phyloP scores from a whole-genome alignment of 306 rosid genomes.

The Ziziphus jujuba region DNA sequence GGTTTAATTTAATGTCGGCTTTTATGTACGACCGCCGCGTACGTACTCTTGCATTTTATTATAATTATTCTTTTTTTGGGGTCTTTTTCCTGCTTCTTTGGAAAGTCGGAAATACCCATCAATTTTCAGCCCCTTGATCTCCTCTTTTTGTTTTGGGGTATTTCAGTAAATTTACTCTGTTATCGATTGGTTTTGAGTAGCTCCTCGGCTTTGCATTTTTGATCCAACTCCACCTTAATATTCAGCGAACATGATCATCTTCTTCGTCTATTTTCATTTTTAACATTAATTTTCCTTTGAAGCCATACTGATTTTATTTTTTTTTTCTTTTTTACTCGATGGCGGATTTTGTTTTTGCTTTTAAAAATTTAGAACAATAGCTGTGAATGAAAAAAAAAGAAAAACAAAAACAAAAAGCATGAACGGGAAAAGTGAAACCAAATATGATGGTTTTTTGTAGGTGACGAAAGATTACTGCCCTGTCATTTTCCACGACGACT shows the following conservation, averaged over 20 bases:
- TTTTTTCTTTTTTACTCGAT: background rate
- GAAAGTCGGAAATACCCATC: slow-evolving; percentile 1
- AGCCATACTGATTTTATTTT: background rate
- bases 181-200: background rate
- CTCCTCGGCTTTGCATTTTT: background rate
- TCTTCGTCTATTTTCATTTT: background rate
- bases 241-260: background rate
- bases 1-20: background rate
- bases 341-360: background rate
- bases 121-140: background rate
- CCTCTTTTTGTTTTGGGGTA: slow-evolving; percentile 4
- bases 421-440: slow-evolving; percentile 19
- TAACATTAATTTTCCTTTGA: background rate
- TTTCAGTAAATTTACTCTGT: slow-evolving; percentile 7
- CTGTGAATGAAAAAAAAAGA: slow-evolving; percentile 15
- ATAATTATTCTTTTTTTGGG: too few species aligned
- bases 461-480: slow-evolving; percentile 57
- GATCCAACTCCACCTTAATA: background rate
- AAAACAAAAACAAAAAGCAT: background rate
- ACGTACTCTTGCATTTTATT: slow-evolving; percentile 2
- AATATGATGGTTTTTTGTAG: slow-evolving; percentile 53
- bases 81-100: background rate
- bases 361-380: slow-evolving; percentile 3
- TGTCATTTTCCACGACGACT: slow-evolving; percentile 53
- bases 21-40: slow-evolving; percentile 17